Conservation (phyloP, 2,329 filamentous ascomycete species). For the Fusarium robinianum region DNA sequence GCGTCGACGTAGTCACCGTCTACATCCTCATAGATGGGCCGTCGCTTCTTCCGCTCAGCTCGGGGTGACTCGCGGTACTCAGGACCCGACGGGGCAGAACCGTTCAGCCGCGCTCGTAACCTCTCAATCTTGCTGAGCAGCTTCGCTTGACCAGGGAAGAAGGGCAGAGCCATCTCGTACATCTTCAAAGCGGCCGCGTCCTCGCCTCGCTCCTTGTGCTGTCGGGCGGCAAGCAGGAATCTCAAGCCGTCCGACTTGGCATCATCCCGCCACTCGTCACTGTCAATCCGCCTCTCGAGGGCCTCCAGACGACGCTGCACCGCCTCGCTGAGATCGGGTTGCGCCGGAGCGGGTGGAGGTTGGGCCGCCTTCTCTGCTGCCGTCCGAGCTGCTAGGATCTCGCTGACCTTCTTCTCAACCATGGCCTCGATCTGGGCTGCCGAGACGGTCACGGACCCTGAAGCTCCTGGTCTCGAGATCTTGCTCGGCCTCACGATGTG, state of each 20-base stretch:
- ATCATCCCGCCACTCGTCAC: conserved; percentile 66
- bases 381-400: conserved; percentile 77
- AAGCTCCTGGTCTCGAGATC: conserved; percentile 37
- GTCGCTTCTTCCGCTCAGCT: conserved; percentile 39
- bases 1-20: conserved; percentile 48
- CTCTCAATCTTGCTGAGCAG: conserved; percentile 71
- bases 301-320: conserved; percentile 81
- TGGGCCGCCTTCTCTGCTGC: conserved; percentile 52
- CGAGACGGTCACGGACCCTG: conserved; percentile 57
- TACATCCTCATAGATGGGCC: conserved; percentile 39
- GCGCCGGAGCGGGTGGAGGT: conserved; percentile 41
- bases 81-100: conserved; percentile 27
- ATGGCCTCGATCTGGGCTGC: conserved; percentile 84
- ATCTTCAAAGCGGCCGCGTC: conserved; percentile 77
- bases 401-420: conserved; percentile 88
- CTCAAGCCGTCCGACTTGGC: conserved; percentile 79
- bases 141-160: conserved; percentile 85
- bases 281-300: conserved; percentile 82
- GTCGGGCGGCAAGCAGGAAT: conserved; percentile 86
- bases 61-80: conserved; percentile 31
- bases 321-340: conserved; percentile 69
- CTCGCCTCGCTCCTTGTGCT: conserved; percentile 84
- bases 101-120: conserved; percentile 57
- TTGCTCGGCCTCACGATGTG: conserved; percentile 53
- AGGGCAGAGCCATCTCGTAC: conserved; percentile 83